Conservation (phyloP, 768 basidiomycete genomes). For the Rhodotorula kratochvilovae region DNA sequence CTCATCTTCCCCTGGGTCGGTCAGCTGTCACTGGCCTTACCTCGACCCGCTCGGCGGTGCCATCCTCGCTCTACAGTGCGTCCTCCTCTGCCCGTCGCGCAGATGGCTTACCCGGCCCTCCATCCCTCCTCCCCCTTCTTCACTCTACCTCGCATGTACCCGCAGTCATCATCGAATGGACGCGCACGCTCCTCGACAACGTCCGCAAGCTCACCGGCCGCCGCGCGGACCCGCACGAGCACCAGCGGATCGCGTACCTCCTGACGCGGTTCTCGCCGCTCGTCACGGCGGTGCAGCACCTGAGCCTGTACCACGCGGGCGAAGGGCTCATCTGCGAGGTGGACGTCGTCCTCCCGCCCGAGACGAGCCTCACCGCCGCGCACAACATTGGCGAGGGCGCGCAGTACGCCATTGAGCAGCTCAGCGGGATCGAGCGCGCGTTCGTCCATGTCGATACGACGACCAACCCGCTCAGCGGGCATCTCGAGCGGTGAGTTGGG, state of each 20-base stretch:
- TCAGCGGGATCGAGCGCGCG: conserved; percentile 47
- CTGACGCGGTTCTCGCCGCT: conserved; percentile 50
- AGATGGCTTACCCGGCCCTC: too few species aligned
- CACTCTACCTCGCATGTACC: not conserved
- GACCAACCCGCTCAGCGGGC: conserved; percentile 8
- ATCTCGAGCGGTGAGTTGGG: conserved; percentile 6
- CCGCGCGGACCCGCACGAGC: conserved; percentile 31
- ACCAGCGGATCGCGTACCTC: conserved; percentile 47
- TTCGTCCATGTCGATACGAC: conserved; percentile 46
- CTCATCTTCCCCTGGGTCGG: conserved; percentile 47
- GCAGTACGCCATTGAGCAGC: conserved; percentile 44
- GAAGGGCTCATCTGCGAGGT: conserved; percentile 38
- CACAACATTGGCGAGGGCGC: conserved; percentile 47
- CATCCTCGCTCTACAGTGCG: conserved; percentile 47
- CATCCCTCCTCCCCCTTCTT: too few species aligned
- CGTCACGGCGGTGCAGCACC: conserved; percentile 46
- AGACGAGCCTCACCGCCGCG: conserved; percentile 35
- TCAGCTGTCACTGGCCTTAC: conserved; percentile 40
- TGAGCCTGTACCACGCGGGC: conserved; percentile 50
- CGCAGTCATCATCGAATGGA: conserved; percentile 47
- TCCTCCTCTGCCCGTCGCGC: conserved; percentile 9
- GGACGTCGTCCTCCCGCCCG: conserved; percentile 36
- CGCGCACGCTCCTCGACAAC: conserved; percentile 48
- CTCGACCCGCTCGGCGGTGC: conserved; percentile 51
- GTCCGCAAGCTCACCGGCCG: conserved; percentile 47